Percentiles rank a stretch among this genome's conserved stretches.
Evolutionary conservation across 2,329 filamentous ascomycete species (phyloP).

Genomic region (Stachybotrys echinatus): DNA sequence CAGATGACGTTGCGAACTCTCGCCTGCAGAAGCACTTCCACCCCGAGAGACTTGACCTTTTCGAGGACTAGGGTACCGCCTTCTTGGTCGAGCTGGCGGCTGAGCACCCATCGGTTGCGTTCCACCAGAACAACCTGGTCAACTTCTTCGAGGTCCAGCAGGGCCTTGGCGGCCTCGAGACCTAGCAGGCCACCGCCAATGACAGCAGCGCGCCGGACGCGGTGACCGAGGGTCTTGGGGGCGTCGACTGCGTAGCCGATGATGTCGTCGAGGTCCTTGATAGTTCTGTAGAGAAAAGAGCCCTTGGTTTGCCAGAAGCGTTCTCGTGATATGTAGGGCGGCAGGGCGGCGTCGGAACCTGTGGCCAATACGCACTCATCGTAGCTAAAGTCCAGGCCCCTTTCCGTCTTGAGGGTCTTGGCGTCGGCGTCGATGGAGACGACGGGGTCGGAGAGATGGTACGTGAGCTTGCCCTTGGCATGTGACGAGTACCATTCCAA

Average conservation of each 20-base stretch:
- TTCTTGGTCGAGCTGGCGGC: slow-evolving; percentile 75
- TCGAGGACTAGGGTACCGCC: slow-evolving; percentile 78
- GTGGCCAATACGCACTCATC: slow-evolving; percentile 81
- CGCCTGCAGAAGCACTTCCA: slow-evolving; percentile 76
- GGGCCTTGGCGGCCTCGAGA: slow-evolving; percentile 84
- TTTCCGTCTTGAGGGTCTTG: slow-evolving; percentile 66
- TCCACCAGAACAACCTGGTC: slow-evolving; percentile 74
- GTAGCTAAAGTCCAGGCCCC: slow-evolving; percentile 66
- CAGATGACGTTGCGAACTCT: slow-evolving; percentile 68
- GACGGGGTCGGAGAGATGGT: slow-evolving; percentile 69
- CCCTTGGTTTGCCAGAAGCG: slow-evolving; percentile 75
- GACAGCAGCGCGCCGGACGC: slow-evolving; percentile 40
- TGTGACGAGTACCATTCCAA: slow-evolving; percentile 55
- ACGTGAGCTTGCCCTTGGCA: slow-evolving; percentile 33
- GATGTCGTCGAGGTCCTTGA: slow-evolving; percentile 72
- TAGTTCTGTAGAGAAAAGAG: slow-evolving; percentile 85
- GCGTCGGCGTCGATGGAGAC: slow-evolving; percentile 55
- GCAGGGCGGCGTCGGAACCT: slow-evolving; percentile 77
- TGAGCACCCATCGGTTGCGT: slow-evolving; percentile 76
- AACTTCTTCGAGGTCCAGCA: slow-evolving; percentile 79
- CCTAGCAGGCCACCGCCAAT: slow-evolving; percentile 82
- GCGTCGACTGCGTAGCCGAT: slow-evolving; percentile 66
- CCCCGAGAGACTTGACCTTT: slow-evolving; percentile 70
- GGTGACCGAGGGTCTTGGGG: slow-evolving; percentile 60
- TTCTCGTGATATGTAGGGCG: slow-evolving; percentile 45